Evolutionary conservation across 352 stramenopile species (phyloP).

Genomic region (Globisporangium polare): DNA sequence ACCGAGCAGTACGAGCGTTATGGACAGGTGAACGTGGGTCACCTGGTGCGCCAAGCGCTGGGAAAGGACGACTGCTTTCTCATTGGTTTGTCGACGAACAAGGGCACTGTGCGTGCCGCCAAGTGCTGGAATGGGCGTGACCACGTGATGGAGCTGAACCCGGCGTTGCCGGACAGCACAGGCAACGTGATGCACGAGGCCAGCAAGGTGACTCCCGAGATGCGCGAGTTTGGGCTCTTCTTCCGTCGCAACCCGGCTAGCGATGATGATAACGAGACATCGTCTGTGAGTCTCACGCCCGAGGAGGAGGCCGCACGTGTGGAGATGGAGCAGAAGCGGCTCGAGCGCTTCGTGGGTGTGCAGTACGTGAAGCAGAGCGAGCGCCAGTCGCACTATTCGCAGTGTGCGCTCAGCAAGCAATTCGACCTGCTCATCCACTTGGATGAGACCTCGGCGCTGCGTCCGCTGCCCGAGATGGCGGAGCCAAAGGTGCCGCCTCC

Average conservation of each 20-base stretch:
- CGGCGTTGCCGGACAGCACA: conserved; percentile 14
- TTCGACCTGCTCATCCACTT: conserved; percentile 30
- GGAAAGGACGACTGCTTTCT: conserved; percentile 21
- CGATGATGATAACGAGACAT: background rate
- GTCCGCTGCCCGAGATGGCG: conserved; percentile 18
- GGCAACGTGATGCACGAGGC: conserved; percentile 23
- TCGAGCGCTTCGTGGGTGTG: conserved; percentile 31
- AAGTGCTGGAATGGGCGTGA: conserved; percentile 26
- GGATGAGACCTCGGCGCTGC: conserved; percentile 26
- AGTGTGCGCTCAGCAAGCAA: conserved; percentile 23
- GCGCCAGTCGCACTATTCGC: conserved; percentile 24
- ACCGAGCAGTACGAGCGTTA: conserved; percentile 20
- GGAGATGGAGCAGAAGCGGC: conserved; percentile 11
- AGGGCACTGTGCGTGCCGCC: conserved; percentile 24
- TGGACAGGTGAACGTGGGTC: conserved; percentile 29
- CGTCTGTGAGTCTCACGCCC: background rate
- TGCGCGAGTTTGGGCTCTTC: conserved; percentile 21
- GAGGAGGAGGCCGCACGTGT: conserved; percentile 2
- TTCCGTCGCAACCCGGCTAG: conserved; percentile 15
- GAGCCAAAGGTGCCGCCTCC: conserved; percentile 12
- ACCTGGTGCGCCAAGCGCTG: conserved; percentile 24
- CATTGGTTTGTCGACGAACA: conserved; percentile 25
- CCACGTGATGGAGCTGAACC: conserved; percentile 23
- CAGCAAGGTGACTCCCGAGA: background rate
- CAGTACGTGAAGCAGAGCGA: conserved; percentile 27